A percentile compares a stretch with the other conserved stretches of the same genome.
Evolutionary conservation across 1,139 yeast genomes (phyloP).

Genomic region (Pichia sp.): DNA sequence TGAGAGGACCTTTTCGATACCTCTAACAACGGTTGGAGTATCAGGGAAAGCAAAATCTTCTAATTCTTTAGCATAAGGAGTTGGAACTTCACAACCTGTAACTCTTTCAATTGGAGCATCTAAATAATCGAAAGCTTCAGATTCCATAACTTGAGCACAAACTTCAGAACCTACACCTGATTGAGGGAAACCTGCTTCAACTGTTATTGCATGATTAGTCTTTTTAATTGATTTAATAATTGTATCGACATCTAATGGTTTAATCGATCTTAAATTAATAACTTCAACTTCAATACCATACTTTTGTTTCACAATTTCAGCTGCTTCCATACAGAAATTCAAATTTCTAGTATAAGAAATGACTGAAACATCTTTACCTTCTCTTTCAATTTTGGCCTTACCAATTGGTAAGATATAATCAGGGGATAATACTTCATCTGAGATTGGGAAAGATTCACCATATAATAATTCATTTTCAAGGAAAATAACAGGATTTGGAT

Average conservation of each 20-base stretch:
- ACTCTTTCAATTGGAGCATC: slow-evolving; percentile 99
- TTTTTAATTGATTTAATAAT: slow-evolving; percentile 86
- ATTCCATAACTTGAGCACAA: slow-evolving; percentile 96
- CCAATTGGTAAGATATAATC: slow-evolving; percentile 93
- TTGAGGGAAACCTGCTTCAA: slow-evolving; percentile 97
- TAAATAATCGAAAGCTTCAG: slow-evolving; percentile 95
- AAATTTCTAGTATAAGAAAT: slow-evolving; percentile 92
- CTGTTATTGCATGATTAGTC: slow-evolving; percentile 93
- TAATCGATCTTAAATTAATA: slow-evolving; percentile 89
- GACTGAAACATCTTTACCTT: slow-evolving; percentile 84
- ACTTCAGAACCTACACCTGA: slow-evolving; percentile 98
- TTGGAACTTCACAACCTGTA: slow-evolving; percentile 99
- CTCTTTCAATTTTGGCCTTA: slow-evolving; percentile 89
- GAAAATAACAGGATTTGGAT: slow-evolving; percentile 95
- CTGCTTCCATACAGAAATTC: slow-evolving; percentile 79
- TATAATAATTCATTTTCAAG: slow-evolving; percentile 93
- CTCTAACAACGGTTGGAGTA: slow-evolving; percentile 82
- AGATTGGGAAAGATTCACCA: slow-evolving; percentile 84
- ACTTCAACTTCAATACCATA: slow-evolving; percentile 91
- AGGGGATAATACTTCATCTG: slow-evolving; percentile 81
- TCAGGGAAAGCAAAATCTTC: slow-evolving; percentile 99
- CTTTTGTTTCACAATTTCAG: slow-evolving; percentile 74
- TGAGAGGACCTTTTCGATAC: slow-evolving; percentile 82
- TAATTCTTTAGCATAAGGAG: slow-evolving; percentile 94
- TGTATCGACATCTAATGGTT: slow-evolving; percentile 89